A percentile compares a stretch with the other conserved stretches of the same genome.
phyloP scores from a whole-genome alignment of 805 yeast species.

The Hanseniaspora thailandica region DNA sequence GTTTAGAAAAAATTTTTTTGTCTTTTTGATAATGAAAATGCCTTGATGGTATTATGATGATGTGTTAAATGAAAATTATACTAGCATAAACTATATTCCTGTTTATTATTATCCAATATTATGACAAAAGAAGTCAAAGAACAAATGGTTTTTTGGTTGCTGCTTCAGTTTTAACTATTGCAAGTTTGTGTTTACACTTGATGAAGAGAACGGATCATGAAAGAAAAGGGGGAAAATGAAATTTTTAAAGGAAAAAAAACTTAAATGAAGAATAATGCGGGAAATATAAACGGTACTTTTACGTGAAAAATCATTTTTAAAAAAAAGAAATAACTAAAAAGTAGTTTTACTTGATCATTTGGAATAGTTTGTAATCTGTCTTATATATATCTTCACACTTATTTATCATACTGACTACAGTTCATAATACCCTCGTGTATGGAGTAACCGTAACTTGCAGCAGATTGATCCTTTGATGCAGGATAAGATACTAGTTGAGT shows the following conservation, averaged over 20 bases:
- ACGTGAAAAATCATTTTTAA: not conserved
- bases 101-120: too few species aligned
- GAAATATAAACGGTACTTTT: too few species aligned
- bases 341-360: too few species aligned
- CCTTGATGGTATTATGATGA: too few species aligned
- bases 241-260: not conserved
- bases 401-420: not conserved
- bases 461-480: not conserved
- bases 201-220: not conserved
- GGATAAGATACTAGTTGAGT: constrained; percentile 10
- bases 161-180: not conserved
- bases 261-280: not conserved
- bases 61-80: too few species aligned
- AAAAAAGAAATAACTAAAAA: not conserved
- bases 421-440: constrained; percentile 8
- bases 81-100: too few species aligned
- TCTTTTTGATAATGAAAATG: too few species aligned
- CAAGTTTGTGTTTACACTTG: not conserved
- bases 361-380: not conserved
- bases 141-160: not conserved
- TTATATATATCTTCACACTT: not conserved
- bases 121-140: not conserved
- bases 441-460: not conserved
- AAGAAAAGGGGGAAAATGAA: not conserved
- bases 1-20: too few species aligned